Evolutionary conservation across 179 eudicot genomes (phyloP), one percentile per base, ranked within the genome.

Genomic region (Spinacia oleracea): DNA sequence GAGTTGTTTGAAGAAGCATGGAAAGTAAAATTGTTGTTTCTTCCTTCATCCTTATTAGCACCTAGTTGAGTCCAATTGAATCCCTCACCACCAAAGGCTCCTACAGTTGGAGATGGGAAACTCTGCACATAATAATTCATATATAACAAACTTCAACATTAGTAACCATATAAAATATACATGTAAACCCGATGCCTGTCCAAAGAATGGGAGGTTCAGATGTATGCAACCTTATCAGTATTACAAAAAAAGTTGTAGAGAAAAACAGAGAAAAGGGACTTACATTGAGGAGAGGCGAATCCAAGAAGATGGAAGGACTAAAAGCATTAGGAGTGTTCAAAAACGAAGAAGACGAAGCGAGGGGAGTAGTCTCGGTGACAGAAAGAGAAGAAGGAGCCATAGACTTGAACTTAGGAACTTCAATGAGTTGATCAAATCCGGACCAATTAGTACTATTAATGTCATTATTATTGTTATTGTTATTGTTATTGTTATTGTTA

Each of bases 211-310:
- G 50, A 42, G 31, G 29, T 9, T 68, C 6, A 68, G 70, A 65
- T 65, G 70, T 65, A 65, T 23, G 23, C 23, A 18, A 65, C 15
- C 16, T 40, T 6, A 48, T 23, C 0, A 1, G 35, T 32, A 48
- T 12, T 12, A 5, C 5, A 21, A 4, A 16, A 12, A 8, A 11
- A 15, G 10, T 9, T 2, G 6, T 10, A 0, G n/a, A 18, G 0
- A 1, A 0, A 31, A 9, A 2, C 64, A 0, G 38, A 25, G 9
- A 59, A 4, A 50, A 4, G 59, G 20, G 51, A 80, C 96, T 86
- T 86, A 91, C 98, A 83, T 85, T 90, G 7, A 89, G 80, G 20
- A 85, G 84, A 43, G 98, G 95, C 0, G 98, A 93, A 70, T 95
- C 97, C 74, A 91, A 76, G 85, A 91, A 83, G 73, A 86, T 74